phyloP scores from a whole-genome alignment of 2,329 filamentous ascomycete genomes.

The Stemphylium vesicarium region DNA sequence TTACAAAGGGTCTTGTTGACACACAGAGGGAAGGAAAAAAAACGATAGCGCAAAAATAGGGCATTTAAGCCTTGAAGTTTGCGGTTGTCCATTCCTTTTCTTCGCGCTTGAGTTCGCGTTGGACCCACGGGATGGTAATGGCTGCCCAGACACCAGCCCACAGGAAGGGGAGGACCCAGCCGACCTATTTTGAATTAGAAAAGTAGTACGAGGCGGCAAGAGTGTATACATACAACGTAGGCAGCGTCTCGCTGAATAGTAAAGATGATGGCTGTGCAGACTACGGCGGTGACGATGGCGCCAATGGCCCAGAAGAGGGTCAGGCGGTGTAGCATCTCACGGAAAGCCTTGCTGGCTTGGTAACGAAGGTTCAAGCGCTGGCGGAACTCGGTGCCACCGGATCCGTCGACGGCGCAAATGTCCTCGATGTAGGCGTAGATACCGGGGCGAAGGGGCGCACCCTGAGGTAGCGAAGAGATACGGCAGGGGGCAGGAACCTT shows the following conservation, averaged over 20 bases:
- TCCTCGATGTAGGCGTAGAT: conserved; percentile 64
- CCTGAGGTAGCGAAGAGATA: conserved; percentile 60
- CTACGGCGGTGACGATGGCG: conserved; percentile 48
- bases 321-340: conserved; percentile 59
- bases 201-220: neutral
- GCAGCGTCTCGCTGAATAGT: conserved; percentile 56
- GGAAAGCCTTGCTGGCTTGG: conserved; percentile 60
- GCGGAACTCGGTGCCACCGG: conserved; percentile 60
- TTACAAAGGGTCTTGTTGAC: neutral
- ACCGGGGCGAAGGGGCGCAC: conserved; percentile 59
- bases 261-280: conserved; percentile 55
- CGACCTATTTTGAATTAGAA: conserved; percentile 43
- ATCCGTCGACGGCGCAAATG: conserved; percentile 60
- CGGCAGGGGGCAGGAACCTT: conserved; percentile 56
- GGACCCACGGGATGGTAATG: conserved; percentile 55
- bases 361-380: conserved; percentile 60
- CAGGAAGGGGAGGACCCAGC: conserved; percentile 58
- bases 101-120: conserved; percentile 44
- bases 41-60: neutral
- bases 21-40: neutral
- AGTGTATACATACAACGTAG: conserved; percentile 51
- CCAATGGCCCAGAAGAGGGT: conserved; percentile 62
- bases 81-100: conserved; percentile 46
- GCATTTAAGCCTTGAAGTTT: conserved; percentile 45
- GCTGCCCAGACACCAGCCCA: conserved; percentile 58